Evolutionary conservation across 2,329 filamentous ascomycete genomes (phyloP).

Genomic region (Nannizziopsis barbatae): DNA sequence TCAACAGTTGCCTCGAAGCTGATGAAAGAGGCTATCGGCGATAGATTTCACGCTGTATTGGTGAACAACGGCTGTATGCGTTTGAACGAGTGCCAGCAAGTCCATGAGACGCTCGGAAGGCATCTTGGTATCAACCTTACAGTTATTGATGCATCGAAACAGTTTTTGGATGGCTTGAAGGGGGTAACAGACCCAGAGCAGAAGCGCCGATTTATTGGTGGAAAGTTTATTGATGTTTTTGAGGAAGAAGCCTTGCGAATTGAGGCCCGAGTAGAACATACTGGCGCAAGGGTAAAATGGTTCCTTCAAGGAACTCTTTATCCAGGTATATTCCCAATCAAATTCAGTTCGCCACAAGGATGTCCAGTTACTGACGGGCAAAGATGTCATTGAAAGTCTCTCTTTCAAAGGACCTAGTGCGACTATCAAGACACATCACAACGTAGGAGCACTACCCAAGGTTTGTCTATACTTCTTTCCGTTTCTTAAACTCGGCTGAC

Average conservation of each 20-base stretch:
- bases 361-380: background rate
- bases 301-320: conserved; percentile 82
- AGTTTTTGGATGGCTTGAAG: conserved; percentile 64
- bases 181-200: conserved; percentile 71
- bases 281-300: conserved; percentile 68
- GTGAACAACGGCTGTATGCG: conserved; percentile 82
- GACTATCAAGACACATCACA: conserved; percentile 59
- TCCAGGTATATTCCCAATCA: conserved; percentile 31
- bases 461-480: background rate
- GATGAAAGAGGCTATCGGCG: conserved; percentile 76
- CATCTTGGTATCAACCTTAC: conserved; percentile 85
- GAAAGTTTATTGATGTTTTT: conserved; percentile 68
- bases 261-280: conserved; percentile 48
- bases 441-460: conserved; percentile 56
- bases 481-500: background rate
- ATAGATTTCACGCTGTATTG: conserved; percentile 73
- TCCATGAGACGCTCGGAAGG: conserved; percentile 65
- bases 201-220: conserved; percentile 81
- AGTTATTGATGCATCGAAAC: conserved; percentile 65
- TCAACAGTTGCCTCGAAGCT: conserved; percentile 76
- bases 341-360: background rate
- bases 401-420: conserved; percentile 61
- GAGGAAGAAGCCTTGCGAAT: conserved; percentile 67
- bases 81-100: conserved; percentile 69
- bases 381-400: conserved; percentile 57